Base-by-base conservation (phyloP, 176 grass and related monocot genomes). In the Triticum urartu region DNA sequence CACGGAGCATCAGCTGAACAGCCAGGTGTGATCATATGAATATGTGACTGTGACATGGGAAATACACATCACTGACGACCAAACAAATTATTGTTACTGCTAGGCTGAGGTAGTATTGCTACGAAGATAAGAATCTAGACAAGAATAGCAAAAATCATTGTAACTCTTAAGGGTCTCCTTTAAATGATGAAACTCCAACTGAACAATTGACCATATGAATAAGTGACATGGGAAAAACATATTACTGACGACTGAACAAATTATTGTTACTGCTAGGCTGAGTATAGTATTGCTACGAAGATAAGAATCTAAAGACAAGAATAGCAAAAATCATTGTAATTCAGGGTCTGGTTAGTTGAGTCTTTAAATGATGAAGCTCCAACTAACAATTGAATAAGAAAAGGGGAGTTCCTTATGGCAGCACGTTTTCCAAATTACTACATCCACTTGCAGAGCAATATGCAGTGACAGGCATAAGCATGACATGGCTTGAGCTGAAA, bases 1-100 rank as follows among this genome's bases (percentile, higher is more conserved):
- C n/a, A 75, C 7, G 7, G 61, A 52, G 65, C 2, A 32, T 90
- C 88, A 88, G 91, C 72, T 54, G 26, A 73, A 68, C 5, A 34
- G 40, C 26, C 11, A 71, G 39, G 34, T 74, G 48, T 33, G 5
- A 58, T 20, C 42, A 74, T 73, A 73, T 1, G 3, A 62, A 33
- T 7, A 69, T 26, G 26, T n/a, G 21, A 56, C 17, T 25, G 7
- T 20, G 8, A 7, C 24, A 62, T 18, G 66, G 52, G 13, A 60
- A n/a, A 59, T 3, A 6, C n/a, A 58, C 13, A 68, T 38, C 14
- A 50, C 1, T 6, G 30, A 59, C 20, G 7, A 21, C 22, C 1
- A 2, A 26, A 0, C 43, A 60, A 83, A 70, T 5, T 5, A 76
- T 58, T 71, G 2, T 34, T 7, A 35, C 17, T 35, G 36, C 9